Evolutionary conservation across 2,329 filamentous ascomycete genomes (phyloP), one percentile per base, ranked within the genome.

Genomic region (Tothia fuscella): DNA sequence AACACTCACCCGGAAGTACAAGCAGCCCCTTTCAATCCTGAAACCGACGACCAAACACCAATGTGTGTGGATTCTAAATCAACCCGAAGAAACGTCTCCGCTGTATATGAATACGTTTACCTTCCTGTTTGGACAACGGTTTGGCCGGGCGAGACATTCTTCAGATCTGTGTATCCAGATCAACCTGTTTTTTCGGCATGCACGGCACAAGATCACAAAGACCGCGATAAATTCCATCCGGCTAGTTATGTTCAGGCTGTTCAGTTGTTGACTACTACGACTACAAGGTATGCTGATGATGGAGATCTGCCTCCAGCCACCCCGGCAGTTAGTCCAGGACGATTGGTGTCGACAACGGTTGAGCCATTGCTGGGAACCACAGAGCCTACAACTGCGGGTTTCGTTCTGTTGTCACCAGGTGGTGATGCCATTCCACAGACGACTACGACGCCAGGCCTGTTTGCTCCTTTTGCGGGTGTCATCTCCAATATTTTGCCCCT

Each of bases 241-340:
- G 28, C 28, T 5, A 25, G 22, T 2, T 37, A 22, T n/a, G 35
- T 37, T n/a, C 35, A 37, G n/a, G 35, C 35, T 17, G 35, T 37
- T 12, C 35, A 37, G 35, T 37, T 37, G 12, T 37, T 37, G 35
- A 37, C 35, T 12, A 25, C 25, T 14, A 37, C 35, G 12, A 37
- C 22, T 25, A 37, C 35, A n/a, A 25, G 22, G 5, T 37, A 37
- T 25, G n/a, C 13, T 17, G n/a, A n/a, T n/a, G n/a, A n/a, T n/a
- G n/a, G n/a, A n/a, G n/a, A n/a, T n/a, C n/a, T n/a, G n/a, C n/a
- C n/a, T n/a, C n/a, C n/a, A n/a, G n/a, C n/a, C n/a, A n/a, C n/a
- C n/a, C n/a, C n/a, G n/a, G n/a, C n/a, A n/a, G n/a, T n/a, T n/a
- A n/a, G n/a, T n/a, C n/a, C n/a, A n/a, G n/a, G n/a, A n/a, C n/a